Conservation (phyloP, 202 grass and related monocot species). For the Digitaria exilis region DNA sequence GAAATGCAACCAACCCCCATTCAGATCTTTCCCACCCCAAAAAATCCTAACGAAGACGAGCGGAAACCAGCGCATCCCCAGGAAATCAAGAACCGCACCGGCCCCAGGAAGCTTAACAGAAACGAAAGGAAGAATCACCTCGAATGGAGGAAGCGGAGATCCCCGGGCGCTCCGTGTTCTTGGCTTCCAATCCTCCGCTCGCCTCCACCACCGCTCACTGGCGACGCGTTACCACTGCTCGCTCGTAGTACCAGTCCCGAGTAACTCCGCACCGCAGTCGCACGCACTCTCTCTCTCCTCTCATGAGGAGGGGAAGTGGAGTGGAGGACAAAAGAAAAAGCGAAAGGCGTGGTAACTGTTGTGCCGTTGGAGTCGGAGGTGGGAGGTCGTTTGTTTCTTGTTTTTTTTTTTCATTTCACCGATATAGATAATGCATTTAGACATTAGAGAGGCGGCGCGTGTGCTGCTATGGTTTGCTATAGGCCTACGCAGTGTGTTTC, state of each 20-base stretch:
- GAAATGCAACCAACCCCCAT: constrained; percentile 32
- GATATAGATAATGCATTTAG: neutral
- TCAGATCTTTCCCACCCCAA: constrained; percentile 32
- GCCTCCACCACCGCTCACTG: constrained; percentile 36
- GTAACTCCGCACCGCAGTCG: constrained; percentile 39
- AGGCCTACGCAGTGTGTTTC: neutral
- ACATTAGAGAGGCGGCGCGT: constrained; percentile 16
- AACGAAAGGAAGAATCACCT: constrained; percentile 39
- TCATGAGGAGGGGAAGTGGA: constrained; percentile 31
- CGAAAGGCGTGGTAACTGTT: constrained; percentile 35
- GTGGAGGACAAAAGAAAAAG: constrained; percentile 41
- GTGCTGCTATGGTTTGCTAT: constrained; percentile 4
- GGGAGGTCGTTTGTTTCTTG: constrained; percentile 12
- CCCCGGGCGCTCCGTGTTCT: constrained; percentile 34
- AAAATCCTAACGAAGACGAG: neutral
- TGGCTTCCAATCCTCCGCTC: constrained; percentile 16
- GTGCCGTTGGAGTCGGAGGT: constrained; percentile 1
- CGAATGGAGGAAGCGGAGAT: constrained; percentile 42
- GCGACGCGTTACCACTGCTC: neutral
- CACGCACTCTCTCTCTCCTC: constrained; percentile 22
- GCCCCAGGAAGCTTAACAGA: neutral
- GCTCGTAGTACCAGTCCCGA: constrained; percentile 16
- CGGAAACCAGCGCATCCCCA: constrained; percentile 24
- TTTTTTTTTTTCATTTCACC: neutral
- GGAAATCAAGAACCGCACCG: neutral